A percentile compares a stretch with the other conserved stretches of the same genome.
Conservation (phyloP, 139 green algal genomes). For the Micractinium conductrix region DNA sequence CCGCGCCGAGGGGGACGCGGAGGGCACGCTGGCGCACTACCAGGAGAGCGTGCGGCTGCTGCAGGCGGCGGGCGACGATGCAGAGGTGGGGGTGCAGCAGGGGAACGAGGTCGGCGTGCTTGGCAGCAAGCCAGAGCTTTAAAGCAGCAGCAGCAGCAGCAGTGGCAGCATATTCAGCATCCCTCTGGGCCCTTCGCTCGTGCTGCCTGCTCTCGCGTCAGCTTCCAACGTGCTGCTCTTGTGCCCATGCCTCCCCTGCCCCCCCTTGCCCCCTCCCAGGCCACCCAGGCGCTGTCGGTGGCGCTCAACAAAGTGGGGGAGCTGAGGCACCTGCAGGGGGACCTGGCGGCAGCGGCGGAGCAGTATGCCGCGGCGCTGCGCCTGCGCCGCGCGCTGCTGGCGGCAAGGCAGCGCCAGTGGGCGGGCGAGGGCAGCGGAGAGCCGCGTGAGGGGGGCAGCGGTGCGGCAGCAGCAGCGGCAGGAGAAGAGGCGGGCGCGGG, state of each 20-base stretch:
- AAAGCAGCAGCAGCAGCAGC: no score
- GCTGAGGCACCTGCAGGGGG: conserved; percentile 35
- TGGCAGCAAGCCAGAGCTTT: no score
- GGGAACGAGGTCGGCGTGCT: no score
- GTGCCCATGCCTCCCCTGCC: no score
- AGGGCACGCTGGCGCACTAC: conserved; percentile 21
- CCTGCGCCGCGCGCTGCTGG: conserved; percentile 27
- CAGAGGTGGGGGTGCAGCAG: background rate
- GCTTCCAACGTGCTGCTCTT: no score
- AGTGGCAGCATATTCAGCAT: no score
- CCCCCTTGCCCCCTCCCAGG: background rate
- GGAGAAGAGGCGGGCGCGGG: background rate
- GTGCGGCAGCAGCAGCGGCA: background rate
- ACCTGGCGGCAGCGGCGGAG: conserved; percentile 13
- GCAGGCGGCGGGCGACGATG: background rate
- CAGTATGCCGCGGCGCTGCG: conserved; percentile 30
- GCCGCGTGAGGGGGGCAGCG: no score
- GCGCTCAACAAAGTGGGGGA: conserved; percentile 50
- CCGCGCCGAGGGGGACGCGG: conserved; percentile 25
- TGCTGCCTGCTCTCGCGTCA: no score
- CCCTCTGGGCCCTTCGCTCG: no score
- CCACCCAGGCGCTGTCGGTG: conserved; percentile 39
- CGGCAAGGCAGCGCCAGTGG: conserved; percentile 2
- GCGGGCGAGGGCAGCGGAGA: background rate
- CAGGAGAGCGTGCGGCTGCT: conserved; percentile 19